Conservation (phyloP, 1,284 basidiomycete species). For the Hypsizygus ulmarius region DNA sequence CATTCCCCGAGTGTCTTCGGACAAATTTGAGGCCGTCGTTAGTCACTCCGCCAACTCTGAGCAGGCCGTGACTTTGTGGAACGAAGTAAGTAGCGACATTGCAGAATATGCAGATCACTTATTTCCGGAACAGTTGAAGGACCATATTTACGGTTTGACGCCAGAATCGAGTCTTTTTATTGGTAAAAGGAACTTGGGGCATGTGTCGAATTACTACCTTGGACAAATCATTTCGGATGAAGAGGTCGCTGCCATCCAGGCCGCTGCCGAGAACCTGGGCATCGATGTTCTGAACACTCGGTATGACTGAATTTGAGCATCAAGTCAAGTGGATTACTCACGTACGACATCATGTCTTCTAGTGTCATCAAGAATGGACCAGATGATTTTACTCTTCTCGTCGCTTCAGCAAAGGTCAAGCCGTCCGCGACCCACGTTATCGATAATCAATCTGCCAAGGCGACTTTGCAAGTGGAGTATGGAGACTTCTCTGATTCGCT, state of each 20-base stretch:
- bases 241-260: conserved; percentile 73
- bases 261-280: conserved; percentile 66
- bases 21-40: conserved; percentile 63
- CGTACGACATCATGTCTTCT: background rate
- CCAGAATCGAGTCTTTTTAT: conserved; percentile 71
- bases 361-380: conserved; percentile 68
- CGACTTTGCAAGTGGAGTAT: conserved; percentile 64
- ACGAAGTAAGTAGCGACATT: conserved; percentile 42
- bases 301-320: conserved; percentile 32
- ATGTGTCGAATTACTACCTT: conserved; percentile 81
- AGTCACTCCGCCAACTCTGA: conserved; percentile 55
- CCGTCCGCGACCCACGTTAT: conserved; percentile 46
- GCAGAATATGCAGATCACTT: background rate
- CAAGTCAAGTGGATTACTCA: background rate
- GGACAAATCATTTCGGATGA: conserved; percentile 68
- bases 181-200: conserved; percentile 74
- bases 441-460: conserved; percentile 37
- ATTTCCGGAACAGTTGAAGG: conserved; percentile 50
- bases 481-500: conserved; percentile 66
- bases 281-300: conserved; percentile 82
- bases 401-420: conserved; percentile 61
- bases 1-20: conserved; percentile 61
- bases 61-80: conserved; percentile 59
- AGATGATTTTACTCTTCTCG: conserved; percentile 61
- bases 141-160: conserved; percentile 63